Evolutionary conservation across 306 rosid species (phyloP).

Genomic region (Glycine latifolia): DNA sequence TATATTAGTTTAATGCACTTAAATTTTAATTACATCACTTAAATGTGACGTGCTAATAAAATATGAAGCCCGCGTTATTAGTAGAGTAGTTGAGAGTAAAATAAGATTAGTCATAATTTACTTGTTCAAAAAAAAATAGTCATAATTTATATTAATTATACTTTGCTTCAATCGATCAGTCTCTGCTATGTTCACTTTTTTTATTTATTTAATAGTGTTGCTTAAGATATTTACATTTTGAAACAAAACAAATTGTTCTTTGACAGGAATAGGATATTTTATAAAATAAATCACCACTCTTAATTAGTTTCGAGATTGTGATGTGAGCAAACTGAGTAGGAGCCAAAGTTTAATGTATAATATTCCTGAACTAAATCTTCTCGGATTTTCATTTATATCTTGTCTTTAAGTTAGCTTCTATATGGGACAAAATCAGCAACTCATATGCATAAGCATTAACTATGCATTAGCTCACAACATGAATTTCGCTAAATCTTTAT

Average conservation of each 20-base stretch:
- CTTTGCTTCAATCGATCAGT: not conserved
- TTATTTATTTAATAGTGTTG: not conserved
- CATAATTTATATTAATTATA: constrained; percentile 6
- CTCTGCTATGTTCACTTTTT: not conserved
- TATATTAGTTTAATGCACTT: not conserved
- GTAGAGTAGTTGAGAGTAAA: not conserved
- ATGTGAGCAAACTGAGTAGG: constrained; percentile 44
- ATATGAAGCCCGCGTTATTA: not conserved
- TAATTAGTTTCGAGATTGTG: constrained; percentile 6
- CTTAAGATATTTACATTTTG: not conserved
- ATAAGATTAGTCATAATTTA: not conserved
- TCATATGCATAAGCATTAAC: not conserved
- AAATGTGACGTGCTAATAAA: not conserved
- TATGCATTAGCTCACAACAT: constrained; percentile 3
- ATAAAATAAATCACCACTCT: not conserved
- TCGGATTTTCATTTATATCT: constrained; percentile 39
- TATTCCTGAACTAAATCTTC: constrained; percentile 44
- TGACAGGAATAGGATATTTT: not conserved
- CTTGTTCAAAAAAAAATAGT: too few species aligned
- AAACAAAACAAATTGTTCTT: not conserved
- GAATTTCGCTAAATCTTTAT: not conserved
- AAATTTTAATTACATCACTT: not conserved
- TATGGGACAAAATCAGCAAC: constrained; percentile 49
- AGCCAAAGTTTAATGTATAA: constrained; percentile 33
- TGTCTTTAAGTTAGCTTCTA: constrained; percentile 42